Evolutionary conservation across 139 green algal genomes (phyloP), one percentile per base, ranked within the genome.

Genomic region (Pleodorina starrii): DNA sequence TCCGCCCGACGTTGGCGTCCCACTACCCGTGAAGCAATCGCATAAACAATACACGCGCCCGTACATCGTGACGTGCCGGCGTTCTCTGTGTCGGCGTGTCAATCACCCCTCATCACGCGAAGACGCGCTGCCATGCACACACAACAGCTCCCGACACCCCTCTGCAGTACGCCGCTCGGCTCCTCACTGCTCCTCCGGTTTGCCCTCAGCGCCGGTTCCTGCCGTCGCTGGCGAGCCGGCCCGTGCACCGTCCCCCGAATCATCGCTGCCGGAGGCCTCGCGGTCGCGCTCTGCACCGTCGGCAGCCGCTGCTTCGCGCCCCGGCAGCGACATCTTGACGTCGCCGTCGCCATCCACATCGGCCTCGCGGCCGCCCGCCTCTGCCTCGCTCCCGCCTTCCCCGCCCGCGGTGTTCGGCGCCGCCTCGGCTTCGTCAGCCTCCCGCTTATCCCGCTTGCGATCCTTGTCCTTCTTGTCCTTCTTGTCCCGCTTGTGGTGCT

Each of bases 401-500:
- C 32, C 76, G 16, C 32, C 32, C 43, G 44, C 4, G 21, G n/a
- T 48, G 19, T 48, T 48, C 0, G n/a, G 14, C 5, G 48, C 36
- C 48, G 50, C 32, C 48, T 69, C 76, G 48, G 57, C 57, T 0
- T 86, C 90, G 71, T 89, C 75, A 35, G 59, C 57, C 6, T 86
- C 57, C 57, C 79, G 21, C 12, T 46, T n/a, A 1, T 89, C 46
- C 46, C 46, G 46, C 48, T 81, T 72, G 11, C 68, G 35, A 44
- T 80, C 68, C 68, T 43, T 72, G 17, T 87, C 46, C 60, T 77
- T 40, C 80, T 77, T 63, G 40, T 59, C 42, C 80, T 87, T 77
- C 82, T 88, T 88, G 5, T 88, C 66, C 44, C 51, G 38, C 82
- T 88, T 87, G 40, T 82, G 83, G 60, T 82, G 83, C 68, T 88